These are phyloP conservation scores for Penicillium sp. DNA, from an alignment of 2,329 filamentous ascomycete genomes.

Conservation along the genomic window DNA sequence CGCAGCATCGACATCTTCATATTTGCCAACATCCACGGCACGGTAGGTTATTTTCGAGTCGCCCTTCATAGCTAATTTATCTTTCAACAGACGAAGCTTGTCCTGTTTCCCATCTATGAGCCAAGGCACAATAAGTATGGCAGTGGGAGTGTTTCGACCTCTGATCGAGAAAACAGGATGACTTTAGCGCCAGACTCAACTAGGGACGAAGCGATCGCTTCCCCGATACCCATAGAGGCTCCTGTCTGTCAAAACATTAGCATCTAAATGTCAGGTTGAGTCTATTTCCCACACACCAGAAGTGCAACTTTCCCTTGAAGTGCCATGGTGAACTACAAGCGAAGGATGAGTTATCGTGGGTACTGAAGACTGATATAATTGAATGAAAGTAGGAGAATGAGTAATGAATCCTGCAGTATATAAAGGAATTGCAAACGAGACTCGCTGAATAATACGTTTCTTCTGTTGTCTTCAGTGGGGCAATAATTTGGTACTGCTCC, in stretches of 20 bases:
- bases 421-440: background rate
- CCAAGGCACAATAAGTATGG: background rate
- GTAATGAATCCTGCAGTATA: background rate
- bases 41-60: conserved; percentile 16
- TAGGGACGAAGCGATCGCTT: conserved; percentile 46
- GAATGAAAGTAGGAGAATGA: background rate
- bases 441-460: background rate
- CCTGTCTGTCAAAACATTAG: conserved; percentile 34
- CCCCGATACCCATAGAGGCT: conserved; percentile 55
- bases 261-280: background rate
- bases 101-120: background rate
- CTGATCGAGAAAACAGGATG: conserved; percentile 49
- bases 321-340: background rate
- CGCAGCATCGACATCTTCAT: conserved; percentile 28
- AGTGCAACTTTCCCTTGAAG: conserved; percentile 1
- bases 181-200: conserved; percentile 47
- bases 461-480: background rate
- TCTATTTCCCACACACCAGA: background rate
- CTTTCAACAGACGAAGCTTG: background rate
- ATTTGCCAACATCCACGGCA: conserved; percentile 24
- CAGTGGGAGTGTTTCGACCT: conserved; percentile 30
- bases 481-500: background rate
- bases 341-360: too few relatives aligned
- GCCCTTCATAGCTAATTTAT: background rate
- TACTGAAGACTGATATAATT: too few relatives aligned